Evolutionary conservation across 305 asterid genomes (phyloP).

Genomic region (Stenogyne calaminthoides): DNA sequence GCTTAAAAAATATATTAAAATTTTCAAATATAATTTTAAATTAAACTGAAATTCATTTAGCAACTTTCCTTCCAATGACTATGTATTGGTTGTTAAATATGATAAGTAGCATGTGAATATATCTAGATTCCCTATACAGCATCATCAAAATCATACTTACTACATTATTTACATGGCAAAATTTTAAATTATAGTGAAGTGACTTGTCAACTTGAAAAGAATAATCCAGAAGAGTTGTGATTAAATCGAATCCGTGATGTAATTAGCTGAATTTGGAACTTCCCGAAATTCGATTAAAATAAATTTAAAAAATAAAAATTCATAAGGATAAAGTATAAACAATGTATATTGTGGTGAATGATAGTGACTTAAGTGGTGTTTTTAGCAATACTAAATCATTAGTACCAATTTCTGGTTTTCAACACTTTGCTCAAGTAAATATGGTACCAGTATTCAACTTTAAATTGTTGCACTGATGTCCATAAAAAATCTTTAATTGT

Average conservation of each 20-base stretch:
- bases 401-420: no score
- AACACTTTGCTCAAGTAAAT: no score
- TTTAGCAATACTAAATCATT: no score
- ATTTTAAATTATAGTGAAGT: not conserved
- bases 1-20: no score
- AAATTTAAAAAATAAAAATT: no score
- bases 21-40: no score
- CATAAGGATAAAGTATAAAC: not conserved
- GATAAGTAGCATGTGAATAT: not conserved
- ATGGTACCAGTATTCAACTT: no score
- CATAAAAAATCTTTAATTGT: no score
- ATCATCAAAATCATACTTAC: not conserved
- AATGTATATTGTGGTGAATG: not conserved
- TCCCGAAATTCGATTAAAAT: not conserved
- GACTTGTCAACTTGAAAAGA: not conserved
- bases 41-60: no score
- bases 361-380: not conserved
- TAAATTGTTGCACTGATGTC: no score
- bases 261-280: not conserved
- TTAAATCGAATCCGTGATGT: not conserved
- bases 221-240: not conserved
- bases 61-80: not conserved
- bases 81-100: no score
- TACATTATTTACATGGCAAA: not conserved
- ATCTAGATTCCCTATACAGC: no score